Evolutionary conservation across 1,284 basidiomycete species (phyloP).

Genomic region (Cryptococcus sp.): DNA sequence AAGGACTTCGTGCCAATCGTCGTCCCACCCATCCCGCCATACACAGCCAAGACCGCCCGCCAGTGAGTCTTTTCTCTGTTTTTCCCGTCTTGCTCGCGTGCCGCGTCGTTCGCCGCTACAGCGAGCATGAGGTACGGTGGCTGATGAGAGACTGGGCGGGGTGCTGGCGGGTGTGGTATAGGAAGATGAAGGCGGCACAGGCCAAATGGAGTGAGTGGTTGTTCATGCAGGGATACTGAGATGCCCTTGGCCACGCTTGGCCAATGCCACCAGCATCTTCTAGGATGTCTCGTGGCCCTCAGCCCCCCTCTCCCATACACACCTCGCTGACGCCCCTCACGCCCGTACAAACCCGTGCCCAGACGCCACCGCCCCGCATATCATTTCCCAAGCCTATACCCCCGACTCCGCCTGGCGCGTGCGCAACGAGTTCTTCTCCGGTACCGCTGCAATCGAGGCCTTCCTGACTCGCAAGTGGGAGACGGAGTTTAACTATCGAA

Average conservation of each 20-base stretch:
- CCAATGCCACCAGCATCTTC: too few species aligned
- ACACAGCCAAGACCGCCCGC: constrained; percentile 21
- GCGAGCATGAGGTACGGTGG: too few species aligned
- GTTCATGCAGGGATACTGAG: background rate
- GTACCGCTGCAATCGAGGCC: constrained; percentile 54
- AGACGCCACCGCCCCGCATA: constrained; percentile 33
- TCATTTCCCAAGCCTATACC: constrained; percentile 56
- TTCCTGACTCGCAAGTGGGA: constrained; percentile 60
- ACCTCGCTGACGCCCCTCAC: background rate
- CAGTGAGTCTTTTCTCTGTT: constrained; percentile 10
- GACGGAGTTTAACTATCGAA: constrained; percentile 53
- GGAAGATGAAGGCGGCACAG: constrained; percentile 43
- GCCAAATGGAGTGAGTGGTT: constrained; percentile 41
- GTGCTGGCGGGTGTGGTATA: too few species aligned
- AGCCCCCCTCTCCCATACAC: too few species aligned
- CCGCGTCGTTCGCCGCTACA: too few species aligned
- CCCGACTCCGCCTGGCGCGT: constrained; percentile 61
- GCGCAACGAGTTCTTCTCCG: constrained; percentile 56
- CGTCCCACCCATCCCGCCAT: constrained; percentile 23
- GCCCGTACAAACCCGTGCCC: too few species aligned
- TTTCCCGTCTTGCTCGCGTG: too few species aligned
- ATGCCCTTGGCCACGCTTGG: too few species aligned
- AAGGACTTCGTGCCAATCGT: background rate
- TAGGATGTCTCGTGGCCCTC: too few species aligned
- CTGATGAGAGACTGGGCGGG: too few species aligned